Evolutionary conservation across 2,329 filamentous ascomycete species (phyloP).

Genomic region (Ascosphaera apis): DNA sequence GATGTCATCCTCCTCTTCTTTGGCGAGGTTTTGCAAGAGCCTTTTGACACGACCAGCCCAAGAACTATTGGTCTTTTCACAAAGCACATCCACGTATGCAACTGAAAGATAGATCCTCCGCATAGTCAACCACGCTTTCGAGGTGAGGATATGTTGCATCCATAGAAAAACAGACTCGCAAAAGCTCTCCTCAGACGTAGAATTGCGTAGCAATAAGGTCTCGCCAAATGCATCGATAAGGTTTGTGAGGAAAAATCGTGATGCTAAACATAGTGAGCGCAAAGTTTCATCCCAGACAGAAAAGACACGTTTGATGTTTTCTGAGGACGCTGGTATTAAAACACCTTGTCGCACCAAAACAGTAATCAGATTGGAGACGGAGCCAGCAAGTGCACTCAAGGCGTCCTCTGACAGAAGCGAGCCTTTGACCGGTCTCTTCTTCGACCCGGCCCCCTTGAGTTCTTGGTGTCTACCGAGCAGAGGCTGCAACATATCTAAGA

Average conservation of each 20-base stretch:
- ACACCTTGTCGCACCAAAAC: conserved; percentile 2
- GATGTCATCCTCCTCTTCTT: no score
- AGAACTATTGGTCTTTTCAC: conserved; percentile 8
- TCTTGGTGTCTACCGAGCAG: not conserved
- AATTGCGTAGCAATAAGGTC: conserved; percentile 11
- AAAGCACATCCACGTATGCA: conserved; percentile 14
- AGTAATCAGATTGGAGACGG: not conserved
- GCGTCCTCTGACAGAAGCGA: conserved; percentile 1
- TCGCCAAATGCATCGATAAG: conserved; percentile 18
- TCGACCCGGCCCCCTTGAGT: not conserved
- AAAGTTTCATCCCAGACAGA: conserved; percentile 16
- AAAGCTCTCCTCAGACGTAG: conserved; percentile 10
- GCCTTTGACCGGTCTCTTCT: not conserved
- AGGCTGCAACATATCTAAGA: conserved; percentile 2
- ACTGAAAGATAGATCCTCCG: conserved; percentile 10
- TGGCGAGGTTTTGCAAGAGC: not conserved
- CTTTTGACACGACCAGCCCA: conserved; percentile 1
- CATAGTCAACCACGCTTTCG: conserved; percentile 14
- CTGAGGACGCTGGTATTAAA: conserved; percentile 6
- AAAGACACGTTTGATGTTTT: conserved; percentile 11
- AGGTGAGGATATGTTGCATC: conserved; percentile 25
- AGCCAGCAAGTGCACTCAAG: conserved; percentile 2
- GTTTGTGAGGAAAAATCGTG: conserved; percentile 15
- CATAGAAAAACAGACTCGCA: conserved; percentile 25
- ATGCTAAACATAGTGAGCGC: conserved; percentile 13